Evolutionary conservation across 345 rosid genomes (phyloP), one percentile per base, ranked within the genome.

Genomic region (Euphorbia lathyris): DNA sequence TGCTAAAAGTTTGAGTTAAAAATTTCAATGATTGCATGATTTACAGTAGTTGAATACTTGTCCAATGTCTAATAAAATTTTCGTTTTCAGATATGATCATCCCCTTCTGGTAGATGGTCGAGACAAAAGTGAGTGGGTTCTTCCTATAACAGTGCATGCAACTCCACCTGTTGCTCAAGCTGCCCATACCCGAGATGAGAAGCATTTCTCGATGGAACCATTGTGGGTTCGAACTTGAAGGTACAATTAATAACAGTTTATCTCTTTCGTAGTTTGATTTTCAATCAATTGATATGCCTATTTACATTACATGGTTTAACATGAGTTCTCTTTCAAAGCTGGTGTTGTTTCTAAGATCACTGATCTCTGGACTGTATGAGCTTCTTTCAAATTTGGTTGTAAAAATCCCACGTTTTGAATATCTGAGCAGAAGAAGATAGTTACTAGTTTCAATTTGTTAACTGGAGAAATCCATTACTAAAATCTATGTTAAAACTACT

Each of bases 91-190:
- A 83, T 95, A 85, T 51, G 99, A 88, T 57, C 98, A 95, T 81
- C 98, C 98, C 32, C 90, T 95, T 74, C 77, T 92, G 56, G 69
- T 92, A 38, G 92, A 86, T 51, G 92, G 88, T 48, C 78, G 94
- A 70, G 99, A 95, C 69, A 95, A 80, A 76, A 81, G 88, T 23
- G 97, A 90, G 80, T 95, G 99, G 99, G 76, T 90, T 80, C 97
- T 95, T 69, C 99, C 99, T 5, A 88, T 95, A 36, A 90, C 86
- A 0, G 97, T 92, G 74, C 96, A 87, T 65, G 99, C 96, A 63
- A 94, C 92, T 61, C 92, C 97, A 11, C 84, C 90, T 1, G 85
- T 88, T 65, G 67, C 89, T 29, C 13, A 81, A 9, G 81, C 83
- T 65, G 69, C 85, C 66, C 86, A 78, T 23, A n/a, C 83, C 67